Conservation (phyloP, 192 early-diverging fungal species). For the Coemansia sp. region DNA sequence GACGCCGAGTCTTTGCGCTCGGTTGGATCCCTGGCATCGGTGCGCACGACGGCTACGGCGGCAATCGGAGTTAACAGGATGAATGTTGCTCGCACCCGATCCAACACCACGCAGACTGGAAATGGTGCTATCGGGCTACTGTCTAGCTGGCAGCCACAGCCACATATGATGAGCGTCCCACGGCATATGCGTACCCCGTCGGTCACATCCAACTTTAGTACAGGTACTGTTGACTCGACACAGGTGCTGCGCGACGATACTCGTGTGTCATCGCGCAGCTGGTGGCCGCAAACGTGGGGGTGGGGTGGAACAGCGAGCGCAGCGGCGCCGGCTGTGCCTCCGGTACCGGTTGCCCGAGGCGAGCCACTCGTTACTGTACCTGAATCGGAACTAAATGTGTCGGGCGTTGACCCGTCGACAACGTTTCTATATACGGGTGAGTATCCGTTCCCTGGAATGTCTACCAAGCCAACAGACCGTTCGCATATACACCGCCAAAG, state of each 20-base stretch:
- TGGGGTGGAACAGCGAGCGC: constrained; percentile 11
- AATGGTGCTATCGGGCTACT: background rate
- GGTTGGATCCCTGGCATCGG: constrained; percentile 31
- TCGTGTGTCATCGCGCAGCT: constrained; percentile 25
- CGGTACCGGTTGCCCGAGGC: background rate
- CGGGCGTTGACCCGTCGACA: constrained; percentile 25
- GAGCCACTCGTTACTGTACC: background rate
- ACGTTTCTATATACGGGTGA: constrained; percentile 47
- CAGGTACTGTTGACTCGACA: constrained; percentile 26
- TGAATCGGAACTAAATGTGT: background rate
- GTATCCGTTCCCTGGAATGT: constrained; percentile 28
- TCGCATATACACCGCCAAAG: background rate
- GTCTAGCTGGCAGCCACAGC: constrained; percentile 8
- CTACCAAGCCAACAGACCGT: too few species aligned
- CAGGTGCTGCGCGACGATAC: constrained; percentile 36
- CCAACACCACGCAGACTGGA: constrained; percentile 5
- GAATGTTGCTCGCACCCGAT: background rate
- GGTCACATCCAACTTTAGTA: constrained; percentile 14
- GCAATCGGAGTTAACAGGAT: constrained; percentile 21
- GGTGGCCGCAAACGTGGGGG: constrained; percentile 34
- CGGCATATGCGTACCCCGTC: constrained; percentile 24
- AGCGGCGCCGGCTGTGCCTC: background rate
- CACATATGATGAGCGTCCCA: background rate
- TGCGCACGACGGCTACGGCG: constrained; percentile 36
- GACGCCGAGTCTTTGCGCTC: constrained; percentile 43